Conservation (phyloP, 208 protist species). For the Crithidia thermophila region DNA sequence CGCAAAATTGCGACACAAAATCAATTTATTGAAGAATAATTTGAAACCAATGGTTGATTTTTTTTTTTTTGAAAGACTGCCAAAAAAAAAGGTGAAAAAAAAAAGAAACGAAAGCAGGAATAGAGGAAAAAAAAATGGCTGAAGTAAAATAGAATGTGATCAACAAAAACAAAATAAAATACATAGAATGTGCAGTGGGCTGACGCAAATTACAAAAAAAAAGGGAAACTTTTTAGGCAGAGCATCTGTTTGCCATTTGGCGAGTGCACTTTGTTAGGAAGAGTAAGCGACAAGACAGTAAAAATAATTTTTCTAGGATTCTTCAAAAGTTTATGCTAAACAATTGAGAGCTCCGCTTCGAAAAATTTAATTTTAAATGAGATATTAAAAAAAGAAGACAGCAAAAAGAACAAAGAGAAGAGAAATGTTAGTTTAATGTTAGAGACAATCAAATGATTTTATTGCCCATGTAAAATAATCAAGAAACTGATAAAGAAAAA, state of each 20-base stretch:
- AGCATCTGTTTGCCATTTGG: too few species aligned
- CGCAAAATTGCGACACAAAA: too few species aligned
- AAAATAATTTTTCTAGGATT: too few species aligned
- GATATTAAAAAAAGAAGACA: neutral
- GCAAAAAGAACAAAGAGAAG: constrained; percentile 5
- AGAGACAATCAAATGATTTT: neutral
- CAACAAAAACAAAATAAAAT: neutral
- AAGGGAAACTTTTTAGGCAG: too few species aligned
- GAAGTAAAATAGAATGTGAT: neutral
- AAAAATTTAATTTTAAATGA: neutral
- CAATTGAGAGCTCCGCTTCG: neutral
- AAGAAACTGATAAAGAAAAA: neutral
- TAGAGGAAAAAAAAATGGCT: neutral
- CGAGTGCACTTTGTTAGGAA: too few species aligned
- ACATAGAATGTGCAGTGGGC: neutral
- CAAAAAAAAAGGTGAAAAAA: constrained; percentile 3
- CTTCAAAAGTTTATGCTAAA: too few species aligned
- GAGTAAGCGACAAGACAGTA: too few species aligned
- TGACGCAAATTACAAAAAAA: neutral
- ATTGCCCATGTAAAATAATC: too few species aligned
- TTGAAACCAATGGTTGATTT: too few species aligned
- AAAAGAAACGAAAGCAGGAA: neutral
- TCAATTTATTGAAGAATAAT: too few species aligned
- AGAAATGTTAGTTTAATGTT: neutral
- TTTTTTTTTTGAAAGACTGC: too few species aligned